Base-by-base conservation (phyloP, 1,139 yeast species). In the Debaryomyces sp. region DNA sequence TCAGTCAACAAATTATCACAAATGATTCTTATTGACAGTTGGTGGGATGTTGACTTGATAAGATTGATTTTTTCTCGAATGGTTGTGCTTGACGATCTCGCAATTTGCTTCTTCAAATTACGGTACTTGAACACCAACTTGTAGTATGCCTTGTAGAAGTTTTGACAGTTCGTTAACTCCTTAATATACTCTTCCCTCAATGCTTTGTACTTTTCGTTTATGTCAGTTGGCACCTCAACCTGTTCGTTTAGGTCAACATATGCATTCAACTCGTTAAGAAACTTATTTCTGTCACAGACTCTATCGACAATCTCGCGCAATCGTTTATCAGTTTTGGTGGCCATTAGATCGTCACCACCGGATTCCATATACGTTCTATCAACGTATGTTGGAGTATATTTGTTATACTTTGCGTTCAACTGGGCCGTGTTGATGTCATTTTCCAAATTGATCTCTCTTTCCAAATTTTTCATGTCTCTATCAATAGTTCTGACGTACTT, bases 81-180 rank as follows among this genome's bases (percentile, higher is more conserved):
- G 4, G 57, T 45, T 22, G 51, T 42, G 12, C 48, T 44, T 9
- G 53, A 43, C 27, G 53, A 40, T 4, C 42, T 36, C 8, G 37
- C 41, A 5, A 46, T 41, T 26, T 58, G 54, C 41, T 53, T 53
- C 49, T 73, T 75, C 50, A 77, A 58, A 13, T 64, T 65, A 37
- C 71, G 66, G 56, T 79, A 78, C 55, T 75, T 77, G 42, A 67
- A 57, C 29, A 73, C 71, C 27, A 80, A 64, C 46, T 66, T 63
- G 52, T 74, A 70, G 55, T 76, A 80, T 13, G 70, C 70, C 43
- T 67, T 59, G 53, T 71, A 71, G 43, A 73, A 63, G 12, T 50
- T 54, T 51, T 66, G 69, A 13, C 69, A 65, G 40, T 59, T 64
- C 21, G 59, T 56, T 27, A 72, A 54, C 49, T 73, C 77, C 7